These are phyloP conservation scores for Phytophthora syringae DNA, from an alignment of 352 stramenopile genomes.

Conservation along the genomic window DNA sequence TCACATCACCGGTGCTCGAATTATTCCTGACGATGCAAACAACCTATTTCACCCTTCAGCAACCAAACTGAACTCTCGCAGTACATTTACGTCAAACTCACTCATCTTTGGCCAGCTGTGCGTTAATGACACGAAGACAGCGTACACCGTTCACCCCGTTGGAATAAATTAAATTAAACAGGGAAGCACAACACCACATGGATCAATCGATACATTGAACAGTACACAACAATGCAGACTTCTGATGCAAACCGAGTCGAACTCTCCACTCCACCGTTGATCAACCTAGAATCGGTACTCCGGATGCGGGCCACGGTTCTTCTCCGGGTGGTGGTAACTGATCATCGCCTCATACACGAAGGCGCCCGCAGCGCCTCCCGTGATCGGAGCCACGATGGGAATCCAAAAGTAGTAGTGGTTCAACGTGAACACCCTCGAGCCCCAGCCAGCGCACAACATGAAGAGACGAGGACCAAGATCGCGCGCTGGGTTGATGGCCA, in stretches of 20 bases:
- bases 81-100: too few relatives aligned
- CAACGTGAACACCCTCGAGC: constrained; percentile 46
- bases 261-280: neutral
- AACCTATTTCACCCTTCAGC: too few relatives aligned
- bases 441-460: constrained; percentile 49
- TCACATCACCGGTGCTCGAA: too few relatives aligned
- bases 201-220: constrained; percentile 2
- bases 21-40: too few relatives aligned
- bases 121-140: too few relatives aligned
- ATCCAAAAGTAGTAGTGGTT: constrained; percentile 65
- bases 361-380: constrained; percentile 41
- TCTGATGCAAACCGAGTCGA: constrained; percentile 1
- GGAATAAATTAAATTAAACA: too few relatives aligned
- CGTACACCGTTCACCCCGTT: too few relatives aligned
- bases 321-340: constrained; percentile 52
- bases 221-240: constrained; percentile 1
- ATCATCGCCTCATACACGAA: constrained; percentile 44
- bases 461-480: constrained; percentile 53
- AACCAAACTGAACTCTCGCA: too few relatives aligned
- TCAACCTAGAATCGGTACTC: constrained; percentile 29
- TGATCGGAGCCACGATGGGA: constrained; percentile 50
- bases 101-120: too few relatives aligned
- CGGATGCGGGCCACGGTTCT: constrained; percentile 28
- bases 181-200: too few relatives aligned
- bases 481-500: constrained; percentile 47